Evolutionary conservation across 1,284 basidiomycete species (phyloP).

Genomic region (Boletus sp.): DNA sequence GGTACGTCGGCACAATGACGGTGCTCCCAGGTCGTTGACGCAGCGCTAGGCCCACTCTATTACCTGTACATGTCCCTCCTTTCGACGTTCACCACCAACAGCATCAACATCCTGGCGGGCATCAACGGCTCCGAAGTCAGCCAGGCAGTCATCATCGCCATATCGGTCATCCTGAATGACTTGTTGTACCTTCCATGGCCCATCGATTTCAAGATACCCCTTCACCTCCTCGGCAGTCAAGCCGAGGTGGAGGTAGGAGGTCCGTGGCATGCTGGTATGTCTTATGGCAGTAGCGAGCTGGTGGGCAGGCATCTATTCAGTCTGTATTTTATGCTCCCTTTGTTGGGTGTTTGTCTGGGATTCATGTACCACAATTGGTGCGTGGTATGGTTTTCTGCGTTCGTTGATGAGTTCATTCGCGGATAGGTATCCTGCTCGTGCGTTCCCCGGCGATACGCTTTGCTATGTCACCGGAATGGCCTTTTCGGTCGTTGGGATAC

Average conservation of each 20-base stretch:
- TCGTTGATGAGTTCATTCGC: not conserved
- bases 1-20: conserved; percentile 46
- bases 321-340: conserved; percentile 93
- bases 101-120: conserved; percentile 98
- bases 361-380: conserved; percentile 95
- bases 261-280: conserved; percentile 77
- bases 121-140: conserved; percentile 95
- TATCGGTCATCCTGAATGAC: conserved; percentile 91
- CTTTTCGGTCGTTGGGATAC: conserved; percentile 92
- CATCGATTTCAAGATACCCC: conserved; percentile 62
- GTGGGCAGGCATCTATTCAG: conserved; percentile 93
- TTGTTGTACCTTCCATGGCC: conserved; percentile 87
- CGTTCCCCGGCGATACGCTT: conserved; percentile 95
- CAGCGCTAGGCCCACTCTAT: conserved; percentile 76
- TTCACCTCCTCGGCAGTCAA: conserved; percentile 63
- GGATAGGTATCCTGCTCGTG: conserved; percentile 87
- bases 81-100: conserved; percentile 96
- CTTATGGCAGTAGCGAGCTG: conserved; percentile 81
- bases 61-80: conserved; percentile 96
- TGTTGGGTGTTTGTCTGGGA: conserved; percentile 85
- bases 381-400: conserved; percentile 27
- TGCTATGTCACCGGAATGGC: conserved; percentile 99
- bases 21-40: conserved; percentile 6
- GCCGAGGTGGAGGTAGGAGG: conserved; percentile 69
- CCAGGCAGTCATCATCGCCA: conserved; percentile 89